phyloP scores from a whole-genome alignment of 345 rosid genomes.

The Salix suchowensis region DNA sequence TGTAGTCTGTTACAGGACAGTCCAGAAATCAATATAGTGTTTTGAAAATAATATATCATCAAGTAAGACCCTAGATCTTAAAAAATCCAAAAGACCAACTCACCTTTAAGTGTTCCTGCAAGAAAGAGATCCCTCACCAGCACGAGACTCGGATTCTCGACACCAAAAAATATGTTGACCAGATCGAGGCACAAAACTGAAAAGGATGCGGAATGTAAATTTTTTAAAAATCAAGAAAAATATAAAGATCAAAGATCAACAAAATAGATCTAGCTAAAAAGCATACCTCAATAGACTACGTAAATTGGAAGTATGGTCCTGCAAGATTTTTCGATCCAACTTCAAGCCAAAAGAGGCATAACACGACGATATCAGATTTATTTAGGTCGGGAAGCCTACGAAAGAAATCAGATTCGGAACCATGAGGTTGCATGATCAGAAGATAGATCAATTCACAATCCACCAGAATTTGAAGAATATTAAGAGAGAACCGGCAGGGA shows the following conservation, averaged over 20 bases:
- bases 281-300: background rate
- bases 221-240: background rate
- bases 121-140: background rate
- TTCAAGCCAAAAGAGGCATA: background rate
- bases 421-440: background rate
- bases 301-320: background rate
- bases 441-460: slow-evolving; percentile 1
- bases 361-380: background rate
- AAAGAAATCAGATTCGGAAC: background rate
- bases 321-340: background rate
- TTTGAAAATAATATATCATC: background rate
- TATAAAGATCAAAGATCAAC: background rate
- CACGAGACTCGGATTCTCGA: background rate
- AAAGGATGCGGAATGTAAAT: background rate
- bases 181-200: background rate
- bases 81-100: background rate
- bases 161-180: too few relatives aligned
- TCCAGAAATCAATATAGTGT: background rate
- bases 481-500: background rate
- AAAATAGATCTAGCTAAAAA: background rate
- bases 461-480: background rate
- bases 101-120: background rate
- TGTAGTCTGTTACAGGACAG: background rate
- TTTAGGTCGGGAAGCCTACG: too few relatives aligned
- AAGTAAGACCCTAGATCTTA: background rate